Evolutionary conservation across 2,329 filamentous ascomycete species (phyloP).

Genomic region (Byssochlamys sp.): DNA sequence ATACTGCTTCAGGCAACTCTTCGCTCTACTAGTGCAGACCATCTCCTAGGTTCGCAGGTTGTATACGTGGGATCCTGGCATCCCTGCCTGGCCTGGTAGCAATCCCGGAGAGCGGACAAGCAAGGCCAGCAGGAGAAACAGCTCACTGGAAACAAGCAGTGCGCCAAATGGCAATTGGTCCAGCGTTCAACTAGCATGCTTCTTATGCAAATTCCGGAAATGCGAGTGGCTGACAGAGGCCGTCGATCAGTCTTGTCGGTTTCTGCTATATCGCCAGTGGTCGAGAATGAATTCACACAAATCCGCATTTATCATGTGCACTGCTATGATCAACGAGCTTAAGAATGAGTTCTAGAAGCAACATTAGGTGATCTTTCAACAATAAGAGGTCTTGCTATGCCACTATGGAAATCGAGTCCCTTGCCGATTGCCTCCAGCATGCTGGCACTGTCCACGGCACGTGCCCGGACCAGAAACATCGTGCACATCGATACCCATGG

Average conservation of each 20-base stretch:
- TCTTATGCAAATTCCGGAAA: not conserved
- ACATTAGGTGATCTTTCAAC: not conserved
- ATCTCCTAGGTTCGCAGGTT: not conserved
- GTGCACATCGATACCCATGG: not conserved
- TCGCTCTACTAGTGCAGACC: not conserved
- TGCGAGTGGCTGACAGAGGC: not conserved
- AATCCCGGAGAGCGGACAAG: not conserved
- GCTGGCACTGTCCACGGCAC: not conserved
- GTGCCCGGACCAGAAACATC: not conserved
- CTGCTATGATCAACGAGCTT: not conserved
- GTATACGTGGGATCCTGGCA: not conserved
- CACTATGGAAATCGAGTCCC: not conserved
- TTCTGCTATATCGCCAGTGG: not conserved
- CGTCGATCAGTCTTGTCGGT: not conserved
- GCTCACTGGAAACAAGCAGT: not conserved
- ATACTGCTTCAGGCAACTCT: not conserved
- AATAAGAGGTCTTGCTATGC: not conserved
- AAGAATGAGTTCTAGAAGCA: not conserved
- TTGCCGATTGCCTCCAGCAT: not conserved
- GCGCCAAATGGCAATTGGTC: not conserved
- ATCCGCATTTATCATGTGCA: not conserved
- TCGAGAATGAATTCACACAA: not conserved
- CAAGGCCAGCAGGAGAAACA: not conserved
- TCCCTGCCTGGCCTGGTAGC: not conserved
- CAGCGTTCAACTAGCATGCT: not conserved